phyloP scores from a whole-genome alignment of 805 yeast genomes.

The Lipomyces spencermartinsiae region DNA sequence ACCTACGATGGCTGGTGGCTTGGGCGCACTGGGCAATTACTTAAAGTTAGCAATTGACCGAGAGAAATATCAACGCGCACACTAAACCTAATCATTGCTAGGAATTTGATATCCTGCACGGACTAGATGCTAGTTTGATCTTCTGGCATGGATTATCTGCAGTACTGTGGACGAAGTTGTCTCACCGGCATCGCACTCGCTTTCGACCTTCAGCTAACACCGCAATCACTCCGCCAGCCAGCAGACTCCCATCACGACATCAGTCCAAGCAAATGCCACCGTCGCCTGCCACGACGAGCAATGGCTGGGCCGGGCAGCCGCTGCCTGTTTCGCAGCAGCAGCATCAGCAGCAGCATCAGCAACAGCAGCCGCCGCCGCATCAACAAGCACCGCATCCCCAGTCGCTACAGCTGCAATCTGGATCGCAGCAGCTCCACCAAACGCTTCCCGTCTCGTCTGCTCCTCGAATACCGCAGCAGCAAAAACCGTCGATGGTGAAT shows the following conservation, averaged over 20 bases:
- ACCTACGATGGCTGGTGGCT: background rate
- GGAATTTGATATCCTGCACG: background rate
- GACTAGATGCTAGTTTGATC: background rate
- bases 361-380: conserved; percentile 18
- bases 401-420: conserved; percentile 9
- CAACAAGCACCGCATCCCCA: conserved; percentile 2
- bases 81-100: background rate
- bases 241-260: background rate
- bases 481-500: background rate
- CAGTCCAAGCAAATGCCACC: conserved; percentile 3
- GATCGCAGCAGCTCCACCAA: background rate
- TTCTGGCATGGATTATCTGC: background rate
- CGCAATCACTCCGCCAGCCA: background rate
- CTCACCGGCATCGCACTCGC: background rate
- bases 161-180: background rate
- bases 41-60: background rate
- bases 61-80: background rate
- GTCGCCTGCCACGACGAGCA: conserved; percentile 1
- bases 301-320: conserved; percentile 4
- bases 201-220: background rate
- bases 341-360: conserved; percentile 21
- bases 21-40: background rate
- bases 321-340: conserved; percentile 4
- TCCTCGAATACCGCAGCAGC: background rate
- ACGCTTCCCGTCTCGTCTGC: background rate